Conservation (phyloP, 2,329 filamentous ascomycete species). For the Colletotrichum lini region DNA sequence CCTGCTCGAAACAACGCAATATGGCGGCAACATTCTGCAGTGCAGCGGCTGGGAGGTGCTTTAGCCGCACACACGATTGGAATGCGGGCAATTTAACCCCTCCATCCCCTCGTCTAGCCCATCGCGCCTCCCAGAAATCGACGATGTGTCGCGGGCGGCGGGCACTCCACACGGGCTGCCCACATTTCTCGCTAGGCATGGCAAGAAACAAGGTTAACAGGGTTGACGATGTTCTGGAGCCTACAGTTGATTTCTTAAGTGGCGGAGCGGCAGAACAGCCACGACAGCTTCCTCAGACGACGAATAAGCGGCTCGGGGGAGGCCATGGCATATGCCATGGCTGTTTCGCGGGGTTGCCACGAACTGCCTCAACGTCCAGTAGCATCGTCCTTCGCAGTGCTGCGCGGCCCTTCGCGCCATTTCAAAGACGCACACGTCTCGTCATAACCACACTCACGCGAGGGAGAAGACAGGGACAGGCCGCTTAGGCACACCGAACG, state of each 20-base stretch:
- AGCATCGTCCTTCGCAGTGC: conserved; percentile 12
- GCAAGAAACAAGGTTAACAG: conserved; percentile 26
- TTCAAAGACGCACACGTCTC: conserved; percentile 21
- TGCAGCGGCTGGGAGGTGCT: conserved; percentile 36
- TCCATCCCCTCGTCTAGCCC: conserved; percentile 33
- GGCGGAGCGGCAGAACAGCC: conserved; percentile 26
- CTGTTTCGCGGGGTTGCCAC: conserved; percentile 34
- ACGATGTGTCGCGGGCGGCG: conserved; percentile 32
- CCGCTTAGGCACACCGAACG: conserved; percentile 10
- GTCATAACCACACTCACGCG: conserved; percentile 4
- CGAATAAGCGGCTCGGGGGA: conserved; percentile 27
- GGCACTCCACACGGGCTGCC: conserved; percentile 17
- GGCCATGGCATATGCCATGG: conserved; percentile 31
- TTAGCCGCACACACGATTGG: conserved; percentile 41
- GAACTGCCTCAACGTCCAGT: conserved; percentile 27
- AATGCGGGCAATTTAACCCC: conserved; percentile 35
- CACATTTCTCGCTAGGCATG: conserved; percentile 12
- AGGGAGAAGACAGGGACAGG: conserved; percentile 22
- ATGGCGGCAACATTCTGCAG: conserved; percentile 38
- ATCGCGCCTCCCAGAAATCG: conserved; percentile 32
- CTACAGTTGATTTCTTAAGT: conserved; percentile 17
- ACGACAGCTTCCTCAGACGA: conserved; percentile 20
- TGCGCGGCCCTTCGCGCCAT: conserved; percentile 8
- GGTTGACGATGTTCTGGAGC: conserved; percentile 13
- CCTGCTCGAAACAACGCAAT: conserved; percentile 35